These are phyloP conservation scores for Torulaspora pretoriensis DNA, from an alignment of 1,139 yeast genomes.

Conservation along the genomic window DNA sequence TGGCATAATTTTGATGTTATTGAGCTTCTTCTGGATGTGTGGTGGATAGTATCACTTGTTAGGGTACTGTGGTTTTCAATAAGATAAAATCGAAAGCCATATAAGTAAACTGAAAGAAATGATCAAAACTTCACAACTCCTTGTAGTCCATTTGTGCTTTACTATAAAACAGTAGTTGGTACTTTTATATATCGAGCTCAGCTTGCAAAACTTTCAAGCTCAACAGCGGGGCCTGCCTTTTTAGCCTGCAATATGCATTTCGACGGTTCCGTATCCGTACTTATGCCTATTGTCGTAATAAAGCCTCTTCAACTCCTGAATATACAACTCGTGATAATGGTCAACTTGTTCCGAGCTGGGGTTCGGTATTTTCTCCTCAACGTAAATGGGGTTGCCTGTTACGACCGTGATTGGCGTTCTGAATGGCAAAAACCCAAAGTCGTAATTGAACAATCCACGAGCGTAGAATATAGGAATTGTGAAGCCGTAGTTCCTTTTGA, in stretches of 20 bases:
- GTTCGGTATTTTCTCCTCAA: conserved; percentile 46
- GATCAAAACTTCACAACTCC: too few species aligned
- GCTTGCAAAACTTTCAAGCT: background rate
- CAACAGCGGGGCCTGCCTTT: background rate
- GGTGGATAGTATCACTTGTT: too few species aligned
- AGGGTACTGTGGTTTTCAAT: too few species aligned
- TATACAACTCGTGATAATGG: conserved; percentile 67
- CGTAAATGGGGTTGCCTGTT: conserved; percentile 74
- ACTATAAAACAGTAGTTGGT: background rate
- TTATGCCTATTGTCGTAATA: conserved; percentile 66
- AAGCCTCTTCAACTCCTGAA: conserved; percentile 59
- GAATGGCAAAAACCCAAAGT: conserved; percentile 85
- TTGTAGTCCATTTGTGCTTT: background rate
- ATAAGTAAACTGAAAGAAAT: too few species aligned
- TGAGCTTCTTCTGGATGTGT: background rate
- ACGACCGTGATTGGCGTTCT: conserved; percentile 76
- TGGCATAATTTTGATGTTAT: conserved; percentile 26
- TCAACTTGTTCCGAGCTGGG: conserved; percentile 54
- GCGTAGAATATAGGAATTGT: conserved; percentile 91
- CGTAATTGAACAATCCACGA: conserved; percentile 87
- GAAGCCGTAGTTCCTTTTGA: conserved; percentile 70
- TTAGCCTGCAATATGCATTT: conserved; percentile 38
- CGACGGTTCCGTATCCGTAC: conserved; percentile 48
- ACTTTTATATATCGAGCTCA: background rate
- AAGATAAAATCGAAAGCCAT: too few species aligned